Base-by-base conservation (phyloP, 768 basidiomycete genomes). In the Lactifluus subvellereus region DNA sequence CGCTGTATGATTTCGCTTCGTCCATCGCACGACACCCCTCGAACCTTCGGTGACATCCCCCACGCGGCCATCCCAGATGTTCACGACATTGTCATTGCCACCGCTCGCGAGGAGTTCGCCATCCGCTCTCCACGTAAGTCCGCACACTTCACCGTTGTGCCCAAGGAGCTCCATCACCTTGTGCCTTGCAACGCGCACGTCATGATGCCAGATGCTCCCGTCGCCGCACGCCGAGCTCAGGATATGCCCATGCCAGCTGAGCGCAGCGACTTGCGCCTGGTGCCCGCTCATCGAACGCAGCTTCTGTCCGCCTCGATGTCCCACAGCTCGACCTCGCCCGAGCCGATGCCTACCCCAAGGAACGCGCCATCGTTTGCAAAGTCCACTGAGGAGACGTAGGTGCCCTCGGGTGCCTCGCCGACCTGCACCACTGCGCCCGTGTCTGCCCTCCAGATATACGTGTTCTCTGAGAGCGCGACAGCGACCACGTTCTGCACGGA, bases 31-130 rank as follows among this genome's bases (percentile, higher is more conserved):
- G 71, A 74, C 81, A 3, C 82, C 85, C 18, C 82, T 73, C 3
- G 82, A 76, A 13, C 79, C 79, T 64, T 78, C 77, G 4, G 73
- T 77, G 1, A 71, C 66, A 32, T 68, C 61, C 5, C 67, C 67
- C 59, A 66, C 77, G 60, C 94, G 82, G 8, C 88, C 91, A 68
- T 99, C 96, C 96, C 96, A 99, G 57, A 97, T 89, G 71, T 98
- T 97, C 60, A 98, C 94, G 20, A 97, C 94, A 66, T 99, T 98
- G 74, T 98, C 97, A 71, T 98, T 98, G 0, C 94, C 97, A 2
- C 97, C 97, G 68, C 92, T 94, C 0, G 96, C 97, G 40, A 99
- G 80, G n/a, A 97, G 77, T 74, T 94, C 89, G 0, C 94, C 93
- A 66, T 95, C 95, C 2, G 78, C 54, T 40, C 67, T 47, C 67